These are phyloP conservation scores for Aureobasidium sp. DNA, from an alignment of 2,329 filamentous ascomycete species.

Conservation along the genomic window DNA sequence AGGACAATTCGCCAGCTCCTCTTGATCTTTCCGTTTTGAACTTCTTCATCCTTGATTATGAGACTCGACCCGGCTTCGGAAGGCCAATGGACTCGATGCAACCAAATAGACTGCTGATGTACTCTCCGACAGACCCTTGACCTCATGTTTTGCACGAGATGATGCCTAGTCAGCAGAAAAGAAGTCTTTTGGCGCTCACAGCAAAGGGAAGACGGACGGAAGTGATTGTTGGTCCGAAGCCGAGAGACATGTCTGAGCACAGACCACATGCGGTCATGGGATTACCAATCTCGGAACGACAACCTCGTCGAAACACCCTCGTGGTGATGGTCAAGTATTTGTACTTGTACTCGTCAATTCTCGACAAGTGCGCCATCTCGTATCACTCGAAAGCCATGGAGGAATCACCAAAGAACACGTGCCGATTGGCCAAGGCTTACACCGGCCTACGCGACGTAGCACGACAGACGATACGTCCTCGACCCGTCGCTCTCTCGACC, in stretches of 20 bases:
- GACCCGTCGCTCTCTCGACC: neutral
- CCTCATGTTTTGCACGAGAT: neutral
- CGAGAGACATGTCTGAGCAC: neutral
- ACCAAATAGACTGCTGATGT: neutral
- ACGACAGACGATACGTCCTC: neutral
- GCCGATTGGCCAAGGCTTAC: neutral
- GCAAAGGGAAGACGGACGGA: neutral
- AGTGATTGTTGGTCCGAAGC: neutral
- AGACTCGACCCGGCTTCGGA: neutral
- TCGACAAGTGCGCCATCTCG: neutral
- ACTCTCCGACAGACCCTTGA: neutral
- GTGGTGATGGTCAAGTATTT: neutral
- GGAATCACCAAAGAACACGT: neutral
- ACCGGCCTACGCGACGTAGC: neutral
- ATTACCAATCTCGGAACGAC: constrained; percentile 7
- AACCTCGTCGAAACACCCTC: neutral
- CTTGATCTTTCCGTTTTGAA: neutral
- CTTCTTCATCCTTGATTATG: neutral
- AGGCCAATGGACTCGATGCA: neutral
- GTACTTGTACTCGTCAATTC: neutral
- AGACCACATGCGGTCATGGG: neutral
- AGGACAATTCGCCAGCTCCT: neutral
- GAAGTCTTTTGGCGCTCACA: neutral
- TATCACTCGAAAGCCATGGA: neutral
- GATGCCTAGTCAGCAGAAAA: neutral